Evolutionary conservation across 176 grass and related monocot genomes (phyloP), one percentile per base, ranked within the genome.

Genomic region (Guadua angustifolia): DNA sequence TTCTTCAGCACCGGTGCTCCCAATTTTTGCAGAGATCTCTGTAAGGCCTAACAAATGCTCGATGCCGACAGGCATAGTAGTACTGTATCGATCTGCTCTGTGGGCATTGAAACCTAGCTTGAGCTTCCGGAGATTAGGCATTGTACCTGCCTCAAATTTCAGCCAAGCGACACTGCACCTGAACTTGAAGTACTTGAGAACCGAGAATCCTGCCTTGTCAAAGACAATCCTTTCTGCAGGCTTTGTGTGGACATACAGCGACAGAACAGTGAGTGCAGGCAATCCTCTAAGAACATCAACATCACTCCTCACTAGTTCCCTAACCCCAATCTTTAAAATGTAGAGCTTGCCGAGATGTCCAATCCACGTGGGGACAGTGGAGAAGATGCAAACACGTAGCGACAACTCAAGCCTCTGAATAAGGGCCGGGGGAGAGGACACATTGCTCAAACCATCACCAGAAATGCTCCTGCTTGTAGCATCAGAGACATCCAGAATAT

Each of bases 151-250:
- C 17, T 17, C 26, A 75, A 75, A 75, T 75, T 36, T 19, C 18
- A 75, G 0, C 0, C 32, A 81, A 4, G 29, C 33, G 2, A n/a
- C 47, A 81, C 7, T 2, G 24, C 64, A 81, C 2, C 5, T 56
- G 4, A 81, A 69, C 21, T 56, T 42, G 32, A 81, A 69, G 32
- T 56, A 51, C n/a, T 42, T 81, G 33, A 81, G 78, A 81, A 42
- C 7, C 0, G 12, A 21, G 33, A 56, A 81, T 4, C 64, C 78
- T 13, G 9, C 47, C 14, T 1, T 16, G 66, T 69, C 0, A 40
- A 80, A 53, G 6, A 53, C 1, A 8, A 55, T 9, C 32, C 4
- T 80, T 68, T 35, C 77, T 79, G 5, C 7, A 81, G 47, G 47
- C 1, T 9, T 9, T 1, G 64, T 56, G 13, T 5, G 7, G 0